phyloP scores from a whole-genome alignment of 1,284 basidiomycete genomes.

The Psilocybe mexicana region DNA sequence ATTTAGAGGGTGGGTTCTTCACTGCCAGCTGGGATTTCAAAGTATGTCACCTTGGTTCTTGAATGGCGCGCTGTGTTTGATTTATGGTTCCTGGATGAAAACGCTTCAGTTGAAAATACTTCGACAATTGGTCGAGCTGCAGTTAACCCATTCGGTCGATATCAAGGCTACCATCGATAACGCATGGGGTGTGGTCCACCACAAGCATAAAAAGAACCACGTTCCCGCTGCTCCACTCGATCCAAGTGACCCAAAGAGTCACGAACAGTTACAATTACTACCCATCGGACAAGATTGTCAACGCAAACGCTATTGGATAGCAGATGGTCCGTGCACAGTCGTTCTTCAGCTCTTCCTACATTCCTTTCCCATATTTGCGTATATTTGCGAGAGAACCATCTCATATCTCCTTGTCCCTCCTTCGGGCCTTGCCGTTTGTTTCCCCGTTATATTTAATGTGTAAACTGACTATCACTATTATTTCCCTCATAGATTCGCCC shows the following conservation, averaged over 20 bases:
- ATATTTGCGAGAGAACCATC: conserved; percentile 57
- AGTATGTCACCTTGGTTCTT: conserved; percentile 42
- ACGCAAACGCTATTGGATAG: conserved; percentile 77
- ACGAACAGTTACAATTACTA: conserved; percentile 58
- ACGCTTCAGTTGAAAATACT: conserved; percentile 68
- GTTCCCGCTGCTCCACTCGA: conserved; percentile 51
- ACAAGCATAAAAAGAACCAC: conserved; percentile 80
- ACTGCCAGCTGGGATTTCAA: conserved; percentile 75
- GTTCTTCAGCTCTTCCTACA: conserved; percentile 36
- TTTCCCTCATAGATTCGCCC: conserved; percentile 62
- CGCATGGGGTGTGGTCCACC: conserved; percentile 79
- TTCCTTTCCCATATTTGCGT: conserved; percentile 58
- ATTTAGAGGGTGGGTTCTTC: conserved; percentile 67
- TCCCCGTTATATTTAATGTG: conserved; percentile 21
- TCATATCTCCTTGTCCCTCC: conserved; percentile 36
- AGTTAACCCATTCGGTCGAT: conserved; percentile 64
- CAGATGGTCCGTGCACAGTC: conserved; percentile 74
- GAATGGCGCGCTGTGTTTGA: conserved; percentile 1
- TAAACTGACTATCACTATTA: conserved; percentile 29
- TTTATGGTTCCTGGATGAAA: not conserved
- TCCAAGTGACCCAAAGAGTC: conserved; percentile 59
- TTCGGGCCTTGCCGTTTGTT: conserved; percentile 33
- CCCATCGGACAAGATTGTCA: conserved; percentile 74
- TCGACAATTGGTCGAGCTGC: conserved; percentile 77
- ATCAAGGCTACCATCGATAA: conserved; percentile 74